Conservation (phyloP, 345 rosid genomes). For the Cardamine chenopodiifolia region DNA sequence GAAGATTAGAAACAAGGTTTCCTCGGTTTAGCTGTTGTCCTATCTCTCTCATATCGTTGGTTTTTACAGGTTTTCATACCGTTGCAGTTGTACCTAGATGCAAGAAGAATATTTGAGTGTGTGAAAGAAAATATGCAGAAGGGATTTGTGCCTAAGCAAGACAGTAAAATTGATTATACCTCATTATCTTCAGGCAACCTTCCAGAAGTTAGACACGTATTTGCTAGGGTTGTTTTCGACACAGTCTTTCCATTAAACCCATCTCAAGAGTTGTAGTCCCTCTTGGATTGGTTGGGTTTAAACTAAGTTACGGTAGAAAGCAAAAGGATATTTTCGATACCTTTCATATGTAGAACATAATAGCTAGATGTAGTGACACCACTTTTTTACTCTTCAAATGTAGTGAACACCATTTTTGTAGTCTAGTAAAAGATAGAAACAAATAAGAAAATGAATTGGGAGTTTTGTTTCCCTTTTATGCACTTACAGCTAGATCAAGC, state of each 20-base stretch:
- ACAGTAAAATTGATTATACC: constrained; percentile 55
- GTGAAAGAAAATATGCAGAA: constrained; percentile 44
- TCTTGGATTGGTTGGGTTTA: constrained; percentile 2
- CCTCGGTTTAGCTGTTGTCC: neutral
- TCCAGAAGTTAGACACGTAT: constrained; percentile 57
- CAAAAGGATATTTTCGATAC: neutral
- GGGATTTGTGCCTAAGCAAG: constrained; percentile 53
- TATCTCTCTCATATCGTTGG: neutral
- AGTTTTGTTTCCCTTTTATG: constrained; percentile 25
- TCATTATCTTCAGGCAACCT: constrained; percentile 54
- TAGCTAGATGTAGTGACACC: constrained; percentile 1
- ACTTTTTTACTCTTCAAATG: too few relatives aligned
- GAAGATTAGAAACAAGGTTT: neutral
- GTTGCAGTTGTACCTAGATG: constrained; percentile 48
- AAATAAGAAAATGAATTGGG: neutral
- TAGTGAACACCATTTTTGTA: neutral
- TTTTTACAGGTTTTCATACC: constrained; percentile 68
- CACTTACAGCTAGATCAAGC: constrained; percentile 32
- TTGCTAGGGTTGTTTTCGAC: constrained; percentile 82
- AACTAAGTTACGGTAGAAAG: neutral
- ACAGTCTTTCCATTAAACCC: constrained; percentile 64
- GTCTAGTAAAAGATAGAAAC: constrained; percentile 8
- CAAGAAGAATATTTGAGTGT: constrained; percentile 56
- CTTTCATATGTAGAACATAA: constrained; percentile 7
- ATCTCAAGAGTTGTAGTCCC: constrained; percentile 23